A percentile compares a stretch with the other conserved stretches of the same genome.
Evolutionary conservation across 2,329 filamentous ascomycete species (phyloP).

Genomic region (Cadophora luteo-olivacea): DNA sequence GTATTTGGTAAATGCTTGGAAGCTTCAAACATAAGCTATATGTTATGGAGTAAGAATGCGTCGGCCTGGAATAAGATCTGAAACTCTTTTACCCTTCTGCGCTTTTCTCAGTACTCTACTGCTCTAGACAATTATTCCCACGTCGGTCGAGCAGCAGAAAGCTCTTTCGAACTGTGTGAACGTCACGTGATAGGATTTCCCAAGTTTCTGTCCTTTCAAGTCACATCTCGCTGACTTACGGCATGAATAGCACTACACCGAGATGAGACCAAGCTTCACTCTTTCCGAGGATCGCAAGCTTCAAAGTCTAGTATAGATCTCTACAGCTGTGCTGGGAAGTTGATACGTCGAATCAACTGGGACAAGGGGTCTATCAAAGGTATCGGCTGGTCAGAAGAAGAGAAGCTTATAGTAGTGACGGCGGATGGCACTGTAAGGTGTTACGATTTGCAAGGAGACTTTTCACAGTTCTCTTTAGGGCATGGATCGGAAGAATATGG

Average conservation of each 20-base stretch:
- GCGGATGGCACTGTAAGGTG: slow-evolving; percentile 90
- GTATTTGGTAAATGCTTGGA: too few relatives aligned
- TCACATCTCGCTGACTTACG: slow-evolving; percentile 28
- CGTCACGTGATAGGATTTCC: slow-evolving; percentile 5
- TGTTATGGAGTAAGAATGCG: too few relatives aligned
- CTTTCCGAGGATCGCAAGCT: slow-evolving; percentile 74
- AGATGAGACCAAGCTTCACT: slow-evolving; percentile 83
- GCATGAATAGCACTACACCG: slow-evolving; percentile 75
- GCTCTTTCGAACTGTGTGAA: not conserved
- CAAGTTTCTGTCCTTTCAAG: too few relatives aligned
- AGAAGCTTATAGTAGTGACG: slow-evolving; percentile 87
- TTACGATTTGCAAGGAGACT: slow-evolving; percentile 91
- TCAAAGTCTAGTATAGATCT: slow-evolving; percentile 89
- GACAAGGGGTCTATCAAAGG: slow-evolving; percentile 88
- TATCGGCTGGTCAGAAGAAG: slow-evolving; percentile 95
- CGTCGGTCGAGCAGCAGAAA: not conserved
- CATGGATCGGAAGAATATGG: slow-evolving; percentile 88
- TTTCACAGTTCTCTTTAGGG: slow-evolving; percentile 91
- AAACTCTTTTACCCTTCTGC: too few relatives aligned
- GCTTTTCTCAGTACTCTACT: not conserved
- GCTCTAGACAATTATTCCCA: not conserved
- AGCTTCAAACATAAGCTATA: too few relatives aligned
- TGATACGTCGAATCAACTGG: slow-evolving; percentile 87
- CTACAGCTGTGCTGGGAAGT: slow-evolving; percentile 90
- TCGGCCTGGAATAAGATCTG: too few relatives aligned